Conservation (phyloP, 306 rosid species). For the Sicyos edulis region DNA sequence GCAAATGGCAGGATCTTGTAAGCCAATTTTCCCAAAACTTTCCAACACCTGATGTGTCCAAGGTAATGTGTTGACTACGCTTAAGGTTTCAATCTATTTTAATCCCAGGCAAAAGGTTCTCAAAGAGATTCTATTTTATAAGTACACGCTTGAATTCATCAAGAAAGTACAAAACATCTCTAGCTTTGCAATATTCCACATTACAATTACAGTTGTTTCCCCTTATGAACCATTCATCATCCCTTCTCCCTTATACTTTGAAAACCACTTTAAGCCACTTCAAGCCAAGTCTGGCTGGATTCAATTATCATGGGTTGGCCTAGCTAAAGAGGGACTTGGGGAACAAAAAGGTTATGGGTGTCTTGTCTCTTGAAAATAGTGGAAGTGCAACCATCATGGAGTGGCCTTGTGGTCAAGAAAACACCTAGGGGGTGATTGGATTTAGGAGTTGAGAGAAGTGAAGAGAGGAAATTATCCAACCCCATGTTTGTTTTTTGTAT, state of each 20-base stretch:
- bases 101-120: background rate
- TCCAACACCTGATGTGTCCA: background rate
- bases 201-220: background rate
- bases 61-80: background rate
- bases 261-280: background rate
- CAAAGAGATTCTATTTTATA: background rate
- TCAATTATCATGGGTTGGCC: no score
- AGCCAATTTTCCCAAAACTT: background rate
- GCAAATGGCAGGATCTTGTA: background rate
- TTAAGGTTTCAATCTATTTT: background rate
- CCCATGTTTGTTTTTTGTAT: no score
- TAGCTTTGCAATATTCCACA: background rate
- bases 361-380: no score
- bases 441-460: no score
- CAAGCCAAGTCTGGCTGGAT: background rate
- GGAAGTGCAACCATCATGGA: no score
- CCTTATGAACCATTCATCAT: background rate
- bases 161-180: background rate
- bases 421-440: no score
- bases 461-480: no score
- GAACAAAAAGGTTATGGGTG: no score
- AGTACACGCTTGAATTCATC: background rate
- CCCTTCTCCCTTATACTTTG: background rate
- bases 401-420: no score
- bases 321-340: no score